phyloP scores from a whole-genome alignment of 2,329 filamentous ascomycete genomes.

The Pezicula rhizophila region DNA sequence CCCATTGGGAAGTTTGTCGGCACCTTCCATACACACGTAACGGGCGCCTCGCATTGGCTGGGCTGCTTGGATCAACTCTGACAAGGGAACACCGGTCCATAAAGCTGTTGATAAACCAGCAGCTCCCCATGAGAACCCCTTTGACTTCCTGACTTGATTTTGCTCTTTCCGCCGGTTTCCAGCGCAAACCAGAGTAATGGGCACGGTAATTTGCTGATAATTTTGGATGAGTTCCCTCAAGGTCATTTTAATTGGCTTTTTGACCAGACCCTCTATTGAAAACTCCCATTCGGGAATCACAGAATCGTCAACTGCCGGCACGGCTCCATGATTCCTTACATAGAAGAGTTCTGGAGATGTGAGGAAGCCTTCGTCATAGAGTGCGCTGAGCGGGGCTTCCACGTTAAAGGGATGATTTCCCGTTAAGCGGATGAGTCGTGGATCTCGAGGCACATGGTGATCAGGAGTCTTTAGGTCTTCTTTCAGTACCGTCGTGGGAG shows the following conservation, averaged over 20 bases:
- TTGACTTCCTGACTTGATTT: constrained; percentile 82
- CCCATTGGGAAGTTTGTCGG: constrained; percentile 81
- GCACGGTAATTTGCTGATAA: constrained; percentile 78
- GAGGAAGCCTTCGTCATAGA: constrained; percentile 77
- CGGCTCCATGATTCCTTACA: constrained; percentile 82
- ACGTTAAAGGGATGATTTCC: constrained; percentile 89
- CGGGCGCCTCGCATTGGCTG: constrained; percentile 63
- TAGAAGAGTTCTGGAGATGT: constrained; percentile 87
- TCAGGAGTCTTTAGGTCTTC: constrained; percentile 81
- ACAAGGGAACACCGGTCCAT: constrained; percentile 77
- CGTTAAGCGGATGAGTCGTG: constrained; percentile 77
- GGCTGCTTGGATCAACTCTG: constrained; percentile 63
- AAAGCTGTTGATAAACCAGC: constrained; percentile 81
- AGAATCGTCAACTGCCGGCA: constrained; percentile 67
- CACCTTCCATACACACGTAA: constrained; percentile 88
- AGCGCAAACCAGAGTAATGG: constrained; percentile 84
- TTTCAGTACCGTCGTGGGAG: constrained; percentile 57
- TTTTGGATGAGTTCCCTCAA: constrained; percentile 66
- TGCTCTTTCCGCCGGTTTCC: constrained; percentile 91
- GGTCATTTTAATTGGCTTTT: constrained; percentile 66
- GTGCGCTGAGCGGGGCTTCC: constrained; percentile 71
- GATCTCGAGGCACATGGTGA: constrained; percentile 71
- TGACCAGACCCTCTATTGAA: constrained; percentile 75
- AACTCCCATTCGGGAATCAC: constrained; percentile 77
- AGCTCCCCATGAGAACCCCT: constrained; percentile 91